Evolutionary conservation across 2,329 filamentous ascomycete species (phyloP), one percentile per base, ranked within the genome.

Genomic region (Stachybotrys chlorohalonatus): DNA sequence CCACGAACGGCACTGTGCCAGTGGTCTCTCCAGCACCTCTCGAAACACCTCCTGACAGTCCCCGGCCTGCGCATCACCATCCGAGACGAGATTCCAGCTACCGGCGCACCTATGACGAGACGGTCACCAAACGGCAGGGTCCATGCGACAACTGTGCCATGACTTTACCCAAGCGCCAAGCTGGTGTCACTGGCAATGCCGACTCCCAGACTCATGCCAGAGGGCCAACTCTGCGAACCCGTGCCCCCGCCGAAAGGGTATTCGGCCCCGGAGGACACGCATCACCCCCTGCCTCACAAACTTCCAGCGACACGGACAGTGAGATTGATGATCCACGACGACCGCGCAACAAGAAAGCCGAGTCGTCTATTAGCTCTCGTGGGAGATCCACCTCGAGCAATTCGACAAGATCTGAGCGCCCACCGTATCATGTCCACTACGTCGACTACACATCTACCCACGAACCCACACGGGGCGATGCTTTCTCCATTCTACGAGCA

Each of bases 111-210:
- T 86, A 86, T 59, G 82, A 85, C 60, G 82, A 85, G 57, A 80
- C 79, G n/a, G 82, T 83, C 31, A 84, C 80, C 48, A 82, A 79
- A 66, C 79, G 80, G 55, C 81, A 83, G 53, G 81, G 78, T 7
- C 83, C 84, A 24, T 87, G 84, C 65, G 81, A 85, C 58, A 87
- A 86, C 67, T 87, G 84, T 65, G 83, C 84, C 55, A 77, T 87
- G 62, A 87, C 83, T 0, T 69, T 87, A 7, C 84, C 84, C 0
- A 64, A 62, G 15, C 63, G 66, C 36, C 69, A 70, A 50, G 59
- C 66, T n/a, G 61, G 61, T 11, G 61, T 60, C 16, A 58, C 62
- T 6, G 63, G 60, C 6, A 60, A 57, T 16, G 57, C 58, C 30
- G 64, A 68, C 31, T 63, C 63, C 31, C 69, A 68, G 54, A 67